Percentiles rank a stretch among this genome's conserved stretches.
These are phyloP conservation scores for Agaricus blazei DNA, from an alignment of 768 basidiomycete species.

Conservation along the genomic window DNA sequence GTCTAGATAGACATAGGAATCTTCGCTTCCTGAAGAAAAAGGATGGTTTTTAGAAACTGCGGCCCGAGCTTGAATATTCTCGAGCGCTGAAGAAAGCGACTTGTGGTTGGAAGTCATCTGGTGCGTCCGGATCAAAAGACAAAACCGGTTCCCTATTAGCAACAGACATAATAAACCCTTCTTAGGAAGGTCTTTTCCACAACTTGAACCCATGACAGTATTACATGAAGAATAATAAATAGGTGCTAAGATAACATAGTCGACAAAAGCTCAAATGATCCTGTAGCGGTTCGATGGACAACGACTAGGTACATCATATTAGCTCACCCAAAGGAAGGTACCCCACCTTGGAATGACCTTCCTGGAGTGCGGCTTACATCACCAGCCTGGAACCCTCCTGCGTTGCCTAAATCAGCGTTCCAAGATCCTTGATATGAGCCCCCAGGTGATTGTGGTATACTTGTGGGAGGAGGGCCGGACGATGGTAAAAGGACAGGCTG, in stretches of 20 bases:
- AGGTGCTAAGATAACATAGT: no score
- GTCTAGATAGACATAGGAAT: constrained; percentile 39
- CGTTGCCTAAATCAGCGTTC: constrained; percentile 17
- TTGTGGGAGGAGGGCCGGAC: constrained; percentile 12
- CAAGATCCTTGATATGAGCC: neutral
- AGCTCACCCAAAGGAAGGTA: constrained; percentile 12
- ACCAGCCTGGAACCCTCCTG: constrained; percentile 20
- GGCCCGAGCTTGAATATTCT: constrained; percentile 2
- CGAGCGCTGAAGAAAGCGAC: constrained; percentile 3
- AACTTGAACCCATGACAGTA: no score
- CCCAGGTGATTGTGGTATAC: constrained; percentile 9
- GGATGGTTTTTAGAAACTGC: constrained; percentile 37
- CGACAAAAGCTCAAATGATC: no score
- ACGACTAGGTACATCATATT: neutral
- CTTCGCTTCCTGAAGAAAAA: constrained; percentile 38
- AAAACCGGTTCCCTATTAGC: neutral
- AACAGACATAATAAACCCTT: neutral
- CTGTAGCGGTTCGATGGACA: no score
- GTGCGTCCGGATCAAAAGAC: neutral
- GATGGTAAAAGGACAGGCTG: constrained; percentile 62
- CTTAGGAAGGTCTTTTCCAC: no score
- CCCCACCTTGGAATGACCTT: constrained; percentile 15
- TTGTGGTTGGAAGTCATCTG: constrained; percentile 4
- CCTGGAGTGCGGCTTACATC: constrained; percentile 17
- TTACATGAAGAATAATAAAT: no score